These are phyloP conservation scores for Camellia granthamiana DNA, from an alignment of 148 eudicot species.

Conservation along the genomic window DNA sequence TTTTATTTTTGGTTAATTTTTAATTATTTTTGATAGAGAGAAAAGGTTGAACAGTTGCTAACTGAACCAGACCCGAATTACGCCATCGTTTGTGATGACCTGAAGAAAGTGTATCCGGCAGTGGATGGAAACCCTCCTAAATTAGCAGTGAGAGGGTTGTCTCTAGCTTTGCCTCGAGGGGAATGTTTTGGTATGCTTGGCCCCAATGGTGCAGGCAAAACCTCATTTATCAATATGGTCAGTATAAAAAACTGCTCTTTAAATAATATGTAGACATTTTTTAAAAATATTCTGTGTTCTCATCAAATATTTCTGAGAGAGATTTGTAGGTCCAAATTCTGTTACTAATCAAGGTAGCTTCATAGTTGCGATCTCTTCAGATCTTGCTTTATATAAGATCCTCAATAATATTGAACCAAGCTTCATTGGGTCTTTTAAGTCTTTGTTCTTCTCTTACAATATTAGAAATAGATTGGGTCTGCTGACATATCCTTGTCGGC, in stretches of 20 bases:
- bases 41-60: conserved; percentile 64
- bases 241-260: conserved; percentile 23
- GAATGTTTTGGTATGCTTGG: conserved; percentile 99
- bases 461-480: not conserved
- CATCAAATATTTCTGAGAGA: not conserved
- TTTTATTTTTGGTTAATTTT: not conserved
- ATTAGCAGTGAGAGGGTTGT: conserved; percentile 78
- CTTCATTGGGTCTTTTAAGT: not conserved
- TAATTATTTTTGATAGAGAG: conserved; percentile 40
- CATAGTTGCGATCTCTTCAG: not conserved
- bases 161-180: conserved; percentile 81
- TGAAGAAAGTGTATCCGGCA: conserved; percentile 74
- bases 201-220: conserved; percentile 96
- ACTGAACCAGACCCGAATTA: conserved; percentile 39
- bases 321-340: not conserved
- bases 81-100: conserved; percentile 59
- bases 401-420: not conserved
- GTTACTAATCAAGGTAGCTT: not conserved
- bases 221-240: conserved; percentile 87
- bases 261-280: not conserved
- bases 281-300: not conserved
- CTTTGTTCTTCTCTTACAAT: not conserved
- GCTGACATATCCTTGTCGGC: conserved; percentile 9
- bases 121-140: conserved; percentile 86
- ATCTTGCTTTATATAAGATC: not conserved